A percentile compares a stretch with the other conserved stretches of the same genome.
Evolutionary conservation across 805 yeast genomes (phyloP).

Genomic region (Zygosaccharomyces lentus): DNA sequence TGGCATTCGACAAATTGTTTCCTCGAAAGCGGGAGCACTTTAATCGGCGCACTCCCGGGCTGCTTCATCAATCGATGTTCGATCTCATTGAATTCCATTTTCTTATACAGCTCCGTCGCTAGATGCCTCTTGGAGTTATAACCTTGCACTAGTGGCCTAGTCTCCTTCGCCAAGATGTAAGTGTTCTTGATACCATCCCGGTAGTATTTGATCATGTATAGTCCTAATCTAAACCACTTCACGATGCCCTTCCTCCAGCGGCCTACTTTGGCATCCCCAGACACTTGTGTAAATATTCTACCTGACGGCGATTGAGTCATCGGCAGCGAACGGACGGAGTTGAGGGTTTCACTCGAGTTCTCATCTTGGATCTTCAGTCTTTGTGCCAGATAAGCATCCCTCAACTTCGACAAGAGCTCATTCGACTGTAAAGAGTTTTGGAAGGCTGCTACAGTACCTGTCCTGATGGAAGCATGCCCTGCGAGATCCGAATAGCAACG

Average conservation of each 20-base stretch:
- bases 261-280: slow-evolving; percentile 20
- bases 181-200: slow-evolving; percentile 53
- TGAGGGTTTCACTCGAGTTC: slow-evolving; percentile 13
- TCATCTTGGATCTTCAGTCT: slow-evolving; percentile 4
- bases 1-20: slow-evolving; percentile 41
- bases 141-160: slow-evolving; percentile 28
- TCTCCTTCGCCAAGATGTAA: slow-evolving; percentile 42
- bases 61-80: slow-evolving; percentile 22
- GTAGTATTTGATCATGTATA: slow-evolving; percentile 48
- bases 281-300: slow-evolving; percentile 30
- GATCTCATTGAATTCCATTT: slow-evolving; percentile 32
- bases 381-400: slow-evolving; percentile 4
- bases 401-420: slow-evolving; percentile 5
- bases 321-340: slow-evolving; percentile 34
- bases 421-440: slow-evolving; percentile 11
- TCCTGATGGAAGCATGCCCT: background rate
- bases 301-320: slow-evolving; percentile 28
- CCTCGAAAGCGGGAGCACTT: slow-evolving; percentile 41
- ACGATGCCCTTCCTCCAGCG: slow-evolving; percentile 25
- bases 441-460: slow-evolving; percentile 2
- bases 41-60: slow-evolving; percentile 8
- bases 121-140: slow-evolving; percentile 27
- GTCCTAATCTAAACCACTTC: slow-evolving; percentile 44
- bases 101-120: slow-evolving; percentile 18
- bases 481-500: background rate